Evolutionary conservation across 2,329 filamentous ascomycete species (phyloP), one percentile per base, ranked within the genome.

Genomic region (Penicillium sp.): DNA sequence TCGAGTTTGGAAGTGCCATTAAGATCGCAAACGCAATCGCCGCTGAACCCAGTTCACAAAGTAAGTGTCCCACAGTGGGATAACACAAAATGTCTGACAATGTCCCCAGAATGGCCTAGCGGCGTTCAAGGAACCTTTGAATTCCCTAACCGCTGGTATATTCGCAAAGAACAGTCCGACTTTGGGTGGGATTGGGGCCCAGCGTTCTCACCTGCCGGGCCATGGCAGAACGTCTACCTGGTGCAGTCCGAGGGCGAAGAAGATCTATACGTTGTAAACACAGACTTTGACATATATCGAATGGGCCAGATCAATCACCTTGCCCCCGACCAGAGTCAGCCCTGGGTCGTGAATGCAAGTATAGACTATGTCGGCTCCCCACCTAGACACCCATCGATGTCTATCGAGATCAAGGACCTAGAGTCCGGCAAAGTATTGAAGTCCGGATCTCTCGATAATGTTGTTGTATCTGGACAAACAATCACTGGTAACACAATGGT

Each of bases 101-200:
- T 26, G 2, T 43, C 37, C 13, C 7, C 38, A 75, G 78, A 74
- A 39, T 85, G 81, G 81, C 81, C 82, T 0, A 63, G 61, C 53
- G 73, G 71, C 9, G 75, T 84, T 4, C 74, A 84, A 60, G 69
- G 74, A 16, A 46, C 75, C 0, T 83, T 78, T 55, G 82, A 85
- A 58, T 83, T 82, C 47, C 67, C 74, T 0, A 81, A 84, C 55
- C 75, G 81, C 7, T 78, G 80, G 66, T 85, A 82, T 58, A 80
- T 86, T 35, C 77, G 84, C 31, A 86, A 87, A 64, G 80, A 86
- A 64, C 81, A 86, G 66, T 82, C 76, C 8, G 83, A 86, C 66
- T 86, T 86, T 66, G 85, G 85, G 2, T 87, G 84, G 85, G 84
- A 86, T 57, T 85, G 83, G 83, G 82, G 82, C 10, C 82, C 82